Evolutionary conservation across 1,284 basidiomycete species (phyloP), one percentile per base, ranked within the genome.

Genomic region (Austropuccinia psidii): DNA sequence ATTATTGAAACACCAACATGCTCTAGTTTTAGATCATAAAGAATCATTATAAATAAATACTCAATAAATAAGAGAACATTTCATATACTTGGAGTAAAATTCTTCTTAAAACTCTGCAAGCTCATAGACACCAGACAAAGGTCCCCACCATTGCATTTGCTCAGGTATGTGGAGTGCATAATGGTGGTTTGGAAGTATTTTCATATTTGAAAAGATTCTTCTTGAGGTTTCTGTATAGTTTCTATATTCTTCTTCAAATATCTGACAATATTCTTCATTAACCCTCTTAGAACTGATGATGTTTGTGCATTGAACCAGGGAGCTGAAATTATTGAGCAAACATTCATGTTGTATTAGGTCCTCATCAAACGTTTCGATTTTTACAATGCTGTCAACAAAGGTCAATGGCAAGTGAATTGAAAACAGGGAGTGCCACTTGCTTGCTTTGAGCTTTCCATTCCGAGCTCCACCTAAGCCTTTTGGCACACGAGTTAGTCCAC

Each of bases 301-400:
- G 47, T 43, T 4, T 61, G 75, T 75, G 43, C 72, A 75, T 9
- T 49, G 27, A 7, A 75, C 74, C 24, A 75, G 37, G 43, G 61
- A 45, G 45, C 47, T 35, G 7, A 75, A 54, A 61, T 74, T 75
- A 27, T 62, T 11, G 5, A 61, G 41, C 41, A 45, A 4, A 31
- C n/a, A n/a, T n/a, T n/a, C n/a, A n/a, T n/a, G n/a, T n/a, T n/a
- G n/a, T n/a, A 67, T 8, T 29, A 29, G 8, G 3, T 41, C 2
- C 43, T 33, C 31, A 6, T 6, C 15, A 6, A 33, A 29, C 31
- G 41, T 66, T 31, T 24, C 35, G 0, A 31, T 57, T 19, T 11
- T 47, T 13, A 49, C 52, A 74, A 17, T 41, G 41, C n/a, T n/a
- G 8, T 74, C 64, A 29, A 69, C 6, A 4, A 41, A 45, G 31